Base-by-base conservation (phyloP, 2,329 filamentous ascomycete genomes). In the Aspergillus ibericus region DNA sequence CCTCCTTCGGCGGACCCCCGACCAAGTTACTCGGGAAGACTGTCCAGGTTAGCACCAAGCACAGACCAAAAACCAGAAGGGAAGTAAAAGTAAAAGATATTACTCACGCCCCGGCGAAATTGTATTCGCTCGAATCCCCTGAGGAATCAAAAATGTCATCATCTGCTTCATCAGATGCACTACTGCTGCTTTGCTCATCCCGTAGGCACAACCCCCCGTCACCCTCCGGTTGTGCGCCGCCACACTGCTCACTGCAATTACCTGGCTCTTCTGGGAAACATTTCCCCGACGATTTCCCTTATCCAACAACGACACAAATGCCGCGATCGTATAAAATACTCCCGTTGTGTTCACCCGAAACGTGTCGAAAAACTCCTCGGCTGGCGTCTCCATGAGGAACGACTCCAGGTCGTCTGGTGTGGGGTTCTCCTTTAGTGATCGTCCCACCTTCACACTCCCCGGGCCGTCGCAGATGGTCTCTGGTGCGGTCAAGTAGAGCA, bases 261-360 rank as follows among this genome's bases (percentile, higher is more conserved):
- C 62, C 51, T 72, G 69, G 59, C 66, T 68, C 44, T 72, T 55
- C 8, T 42, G 47, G 3, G 46, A 27, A 2, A 48, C 48, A 15
- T 53, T 42, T 16, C 56, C 25, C 10, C 3, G 25, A 13, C 16
- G 52, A 59, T 72, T 76, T 10, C 73, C 74, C 1, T 63, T 67
- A 34, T 73, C 72, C 7, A 77, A 69, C 3, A 77, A 66, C 4
- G 67, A 54, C 5, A 77, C 62, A 50, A 77, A 76, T 0, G 72
- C 71, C 0, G 71, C 58, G 7, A 70, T 62, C 0, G 72, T 74
- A 54, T 70, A 75, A 58, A 71, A 71, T 1, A 69, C 68, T 3
- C 61, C 70, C 1, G 73, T 71, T 2, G 60, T 59, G 34, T 76
- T 77, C 2, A 74, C 62, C 4, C 65, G 48, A 8, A 68, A 65